Evolutionary conservation across 139 green algal species (phyloP), one percentile per base, ranked within the genome.

Genomic region (Micractinium sp.): DNA sequence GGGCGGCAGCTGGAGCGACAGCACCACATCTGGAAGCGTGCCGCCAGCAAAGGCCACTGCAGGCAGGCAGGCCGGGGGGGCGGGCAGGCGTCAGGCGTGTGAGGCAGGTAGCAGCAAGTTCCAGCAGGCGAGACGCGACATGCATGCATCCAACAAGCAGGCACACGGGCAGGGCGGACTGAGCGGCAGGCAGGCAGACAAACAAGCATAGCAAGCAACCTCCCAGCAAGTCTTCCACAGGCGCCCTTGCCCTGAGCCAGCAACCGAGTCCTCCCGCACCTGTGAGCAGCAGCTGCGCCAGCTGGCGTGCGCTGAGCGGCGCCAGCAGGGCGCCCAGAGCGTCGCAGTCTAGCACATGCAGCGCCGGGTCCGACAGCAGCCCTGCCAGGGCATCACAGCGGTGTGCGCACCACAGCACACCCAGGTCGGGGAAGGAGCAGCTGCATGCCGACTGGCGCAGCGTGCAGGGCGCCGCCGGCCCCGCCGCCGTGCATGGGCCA

Each of bases 341-440:
- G n/a, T 84, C 78, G 78, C 78, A 84, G 78, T 84, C 78, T 27
- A 84, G 41, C 41, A 84, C 78, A 84, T 84, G 78, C 78, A 84
- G 78, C 13, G 41, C 78, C 27, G 78, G 78, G 41, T 84, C 78
- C 9, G 2, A 31, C 14, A 84, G 78, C 78, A 84, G 78, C 41
- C 29, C 78, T 0, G 31, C 29, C 78, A 67, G 36, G 78, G 41
- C 78, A 27, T 67, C 78, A 15, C 25, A 84, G 78, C 78, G 78
- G 78, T 84, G 78, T 2, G 47, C 56, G 78, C 78, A 84, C 78
- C 41, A 84, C 78, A 84, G 78, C 41, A 67, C 47, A 0, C 78
- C 41, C 41, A 84, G 78, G 41, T 84, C 78, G 13, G 78, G 78
- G 27, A 29, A 63, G 29, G 41, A 67, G 78, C 78, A 84, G 78